phyloP scores from a whole-genome alignment of 768 basidiomycete genomes.

The Russula brevipes region DNA sequence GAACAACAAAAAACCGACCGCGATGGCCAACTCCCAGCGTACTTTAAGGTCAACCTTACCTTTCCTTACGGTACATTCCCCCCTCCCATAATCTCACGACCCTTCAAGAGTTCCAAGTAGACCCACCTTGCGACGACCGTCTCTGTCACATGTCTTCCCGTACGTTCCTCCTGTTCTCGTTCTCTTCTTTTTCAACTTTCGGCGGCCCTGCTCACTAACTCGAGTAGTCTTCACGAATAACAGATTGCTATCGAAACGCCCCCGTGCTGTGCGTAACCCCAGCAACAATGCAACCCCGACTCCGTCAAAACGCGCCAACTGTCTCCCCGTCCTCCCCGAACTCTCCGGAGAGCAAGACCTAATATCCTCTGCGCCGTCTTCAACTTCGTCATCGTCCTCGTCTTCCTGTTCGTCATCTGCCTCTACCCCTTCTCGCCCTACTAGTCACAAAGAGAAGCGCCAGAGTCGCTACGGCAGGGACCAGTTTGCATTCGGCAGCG shows the following conservation, averaged over 20 bases:
- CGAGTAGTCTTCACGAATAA: slow-evolving; percentile 2
- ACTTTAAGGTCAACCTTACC: slow-evolving; percentile 5
- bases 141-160: background rate
- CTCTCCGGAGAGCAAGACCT: slow-evolving; percentile 29
- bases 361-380: slow-evolving; percentile 21
- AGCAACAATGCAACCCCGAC: slow-evolving; percentile 5
- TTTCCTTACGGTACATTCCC: background rate
- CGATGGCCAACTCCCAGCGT: background rate
- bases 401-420: background rate
- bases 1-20: background rate
- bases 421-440: slow-evolving; percentile 13
- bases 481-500: slow-evolving; percentile 17
- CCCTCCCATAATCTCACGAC: background rate
- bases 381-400: slow-evolving; percentile 3
- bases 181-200: background rate
- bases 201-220: background rate
- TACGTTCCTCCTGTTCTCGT: background rate
- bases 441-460: slow-evolving; percentile 16
- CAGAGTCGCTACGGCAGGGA: slow-evolving; percentile 27
- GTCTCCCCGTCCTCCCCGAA: slow-evolving; percentile 31
- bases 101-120: background rate
- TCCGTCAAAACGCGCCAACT: slow-evolving; percentile 28
- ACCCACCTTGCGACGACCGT: background rate
- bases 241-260: slow-evolving; percentile 17
- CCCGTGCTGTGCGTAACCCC: slow-evolving; percentile 20